Evolutionary conservation across 2,329 filamentous ascomycete species (phyloP), one percentile per base, ranked within the genome.

Genomic region (Diaporthe capsici): DNA sequence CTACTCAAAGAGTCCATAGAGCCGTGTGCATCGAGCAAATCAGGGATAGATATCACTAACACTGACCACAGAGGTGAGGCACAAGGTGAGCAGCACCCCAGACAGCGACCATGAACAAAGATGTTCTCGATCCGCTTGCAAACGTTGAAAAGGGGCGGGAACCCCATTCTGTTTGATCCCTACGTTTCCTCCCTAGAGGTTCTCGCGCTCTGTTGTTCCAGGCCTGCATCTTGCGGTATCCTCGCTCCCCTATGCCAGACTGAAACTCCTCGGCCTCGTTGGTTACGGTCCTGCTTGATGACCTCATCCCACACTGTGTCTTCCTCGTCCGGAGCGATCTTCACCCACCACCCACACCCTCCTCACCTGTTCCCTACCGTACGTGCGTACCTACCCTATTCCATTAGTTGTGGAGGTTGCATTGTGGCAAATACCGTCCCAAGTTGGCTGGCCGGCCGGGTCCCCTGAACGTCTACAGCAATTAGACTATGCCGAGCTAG

Each of bases 291-390:
- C 75, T 76, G 75, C 58, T 75, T 65, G 74, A 75, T 76, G 75
- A 76, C 75, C 75, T 76, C 75, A 76, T 73, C 75, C 57, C 28
- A n/a, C 42, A 51, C 51, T 44, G 60, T 65, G 68, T 49, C 53
- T 49, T 31, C 51, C 42, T 22, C 31, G 68, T 49, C 68, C n/a
- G 53, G 68, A 12, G 39, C 39, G 61, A 73, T 55, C 49, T 65
- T 63, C 71, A 42, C 51, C 31, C 49, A 42, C 47, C 49, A 57
- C 51, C 71, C 68, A 70, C 68, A 73, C 55, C 60, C 58, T 37
- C 72, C 71, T 25, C 15, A 37, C 53, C 42, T 37, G 22, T 47
- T 39, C 51, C 37, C 47, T 67, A 55, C 44, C 51, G 28, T 37
- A 20, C 25, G 31, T 53, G 12, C 51, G 28, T 37, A 20, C 25